Conservation (phyloP, 1,284 basidiomycete species). For the Malassezia sympodialis region DNA sequence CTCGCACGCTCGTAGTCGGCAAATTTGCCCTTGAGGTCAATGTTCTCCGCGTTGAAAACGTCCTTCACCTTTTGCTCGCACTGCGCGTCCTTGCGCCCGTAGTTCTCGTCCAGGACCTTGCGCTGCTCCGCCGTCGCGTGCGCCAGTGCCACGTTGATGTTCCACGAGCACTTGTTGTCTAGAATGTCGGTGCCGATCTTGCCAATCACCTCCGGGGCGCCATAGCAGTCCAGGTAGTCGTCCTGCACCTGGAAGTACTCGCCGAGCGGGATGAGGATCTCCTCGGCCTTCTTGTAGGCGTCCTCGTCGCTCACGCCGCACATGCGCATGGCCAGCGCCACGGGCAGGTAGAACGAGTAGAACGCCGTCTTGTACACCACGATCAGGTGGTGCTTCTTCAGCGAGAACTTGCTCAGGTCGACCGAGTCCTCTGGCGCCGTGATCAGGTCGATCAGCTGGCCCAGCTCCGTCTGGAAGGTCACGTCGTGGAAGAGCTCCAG, state of each 20-base stretch:
- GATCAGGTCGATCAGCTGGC: conserved; percentile 88
- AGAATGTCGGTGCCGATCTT: conserved; percentile 95
- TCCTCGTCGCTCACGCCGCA: conserved; percentile 60
- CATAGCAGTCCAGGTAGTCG: conserved; percentile 89
- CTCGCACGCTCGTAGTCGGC: conserved; percentile 67
- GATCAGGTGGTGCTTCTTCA: conserved; percentile 77
- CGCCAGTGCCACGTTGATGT: conserved; percentile 76
- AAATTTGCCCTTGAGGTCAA: conserved; percentile 58
- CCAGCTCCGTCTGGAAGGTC: conserved; percentile 88
- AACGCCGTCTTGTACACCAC: conserved; percentile 96
- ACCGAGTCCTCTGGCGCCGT: conserved; percentile 84
- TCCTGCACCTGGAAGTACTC: conserved; percentile 99
- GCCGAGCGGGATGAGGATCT: conserved; percentile 81
- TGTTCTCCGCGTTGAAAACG: conserved; percentile 63
- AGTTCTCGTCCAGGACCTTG: conserved; percentile 60
- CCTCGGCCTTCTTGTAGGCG: conserved; percentile 68
- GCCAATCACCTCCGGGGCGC: conserved; percentile 79
- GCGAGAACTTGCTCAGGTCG: conserved; percentile 75
- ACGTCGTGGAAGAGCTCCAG: conserved; percentile 84
- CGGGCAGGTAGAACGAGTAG: conserved; percentile 97
- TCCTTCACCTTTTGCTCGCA: conserved; percentile 64
- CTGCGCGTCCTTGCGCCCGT: conserved; percentile 68
- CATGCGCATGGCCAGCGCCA: conserved; percentile 80
- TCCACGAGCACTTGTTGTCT: conserved; percentile 99
- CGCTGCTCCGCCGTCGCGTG: conserved; percentile 59